Conservation (phyloP, 2,329 filamentous ascomycete genomes). For the Tolypocladium pustulatum region DNA sequence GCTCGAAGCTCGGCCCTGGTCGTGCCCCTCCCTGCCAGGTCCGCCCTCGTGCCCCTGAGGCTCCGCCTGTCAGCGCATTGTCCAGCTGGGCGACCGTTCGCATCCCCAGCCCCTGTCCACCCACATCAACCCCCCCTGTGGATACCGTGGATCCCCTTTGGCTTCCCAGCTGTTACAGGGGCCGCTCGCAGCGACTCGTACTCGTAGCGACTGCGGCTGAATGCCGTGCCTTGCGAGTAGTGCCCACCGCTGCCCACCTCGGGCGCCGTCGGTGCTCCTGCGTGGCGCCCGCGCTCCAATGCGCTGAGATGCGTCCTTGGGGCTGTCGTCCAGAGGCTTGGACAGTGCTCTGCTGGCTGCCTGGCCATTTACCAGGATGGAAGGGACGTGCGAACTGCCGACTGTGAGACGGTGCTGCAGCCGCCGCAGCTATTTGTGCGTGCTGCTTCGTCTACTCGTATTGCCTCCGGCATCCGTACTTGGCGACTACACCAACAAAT, state of each 20-base stretch:
- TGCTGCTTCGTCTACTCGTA: background rate
- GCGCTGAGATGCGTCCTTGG: too few species aligned
- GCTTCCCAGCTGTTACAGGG: background rate
- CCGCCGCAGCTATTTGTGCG: background rate
- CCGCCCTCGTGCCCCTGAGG: background rate
- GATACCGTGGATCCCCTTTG: background rate
- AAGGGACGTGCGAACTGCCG: background rate
- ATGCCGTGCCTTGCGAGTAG: too few species aligned
- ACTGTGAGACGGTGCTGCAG: background rate
- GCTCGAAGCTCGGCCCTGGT: background rate
- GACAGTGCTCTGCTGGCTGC: background rate
- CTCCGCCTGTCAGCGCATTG: slow-evolving; percentile 5
- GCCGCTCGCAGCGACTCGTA: background rate
- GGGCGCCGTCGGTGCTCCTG: background rate
- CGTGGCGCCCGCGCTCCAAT: background rate
- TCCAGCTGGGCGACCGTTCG: slow-evolving; percentile 1
- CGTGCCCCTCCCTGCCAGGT: background rate
- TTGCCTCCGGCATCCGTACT: background rate
- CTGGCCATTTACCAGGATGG: background rate
- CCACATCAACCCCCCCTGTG: background rate
- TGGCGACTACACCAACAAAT: background rate
- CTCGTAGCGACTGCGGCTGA: too few species aligned
- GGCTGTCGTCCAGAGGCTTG: background rate
- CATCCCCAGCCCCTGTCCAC: background rate
- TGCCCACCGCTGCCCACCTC: too few species aligned